Evolutionary conservation across 2,329 filamentous ascomycete species (phyloP).

Genomic region (Endoconidiophora laricicola): DNA sequence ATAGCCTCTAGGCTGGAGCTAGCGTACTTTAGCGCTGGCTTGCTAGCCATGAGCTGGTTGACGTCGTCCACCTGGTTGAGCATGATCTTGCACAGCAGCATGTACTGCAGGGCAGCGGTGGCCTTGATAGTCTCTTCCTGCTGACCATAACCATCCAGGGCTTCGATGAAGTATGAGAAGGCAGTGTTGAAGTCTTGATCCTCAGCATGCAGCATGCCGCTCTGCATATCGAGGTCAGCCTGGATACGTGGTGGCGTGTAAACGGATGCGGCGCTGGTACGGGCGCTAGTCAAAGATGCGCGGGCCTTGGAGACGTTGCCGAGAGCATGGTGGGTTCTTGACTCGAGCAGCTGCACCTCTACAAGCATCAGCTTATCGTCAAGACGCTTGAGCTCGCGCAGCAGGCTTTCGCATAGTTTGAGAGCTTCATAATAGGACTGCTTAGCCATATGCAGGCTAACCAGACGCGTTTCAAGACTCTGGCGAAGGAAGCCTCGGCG

Average conservation of each 20-base stretch:
- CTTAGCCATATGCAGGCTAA: conserved; percentile 89
- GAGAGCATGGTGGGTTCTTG: conserved; percentile 88
- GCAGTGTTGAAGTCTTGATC: conserved; percentile 98
- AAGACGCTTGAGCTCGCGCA: conserved; percentile 91
- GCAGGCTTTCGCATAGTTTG: conserved; percentile 86
- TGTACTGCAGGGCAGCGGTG: conserved; percentile 97
- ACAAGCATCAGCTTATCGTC: conserved; percentile 97
- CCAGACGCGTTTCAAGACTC: conserved; percentile 91
- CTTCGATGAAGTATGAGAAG: conserved; percentile 98
- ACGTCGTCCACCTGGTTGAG: conserved; percentile 93
- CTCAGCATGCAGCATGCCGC: conserved; percentile 95
- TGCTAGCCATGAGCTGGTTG: conserved; percentile 82
- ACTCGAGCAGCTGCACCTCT: conserved; percentile 94
- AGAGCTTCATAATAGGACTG: conserved; percentile 95
- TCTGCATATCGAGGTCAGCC: conserved; percentile 97
- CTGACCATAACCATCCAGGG: conserved; percentile 87
- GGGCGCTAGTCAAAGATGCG: conserved; percentile 81
- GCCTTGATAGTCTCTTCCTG: conserved; percentile 79
- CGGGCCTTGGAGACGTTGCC: conserved; percentile 94
- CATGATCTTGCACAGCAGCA: conserved; percentile 99
- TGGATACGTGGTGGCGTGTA: conserved; percentile 93
- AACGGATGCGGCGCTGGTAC: conserved; percentile 88
- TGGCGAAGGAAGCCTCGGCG: conserved; percentile 91
- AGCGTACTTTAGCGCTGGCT: conserved; percentile 92
- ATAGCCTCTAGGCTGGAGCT: conserved; percentile 94